Evolutionary conservation across 345 rosid species (phyloP).

Genomic region (Aquilaria malaccensis): DNA sequence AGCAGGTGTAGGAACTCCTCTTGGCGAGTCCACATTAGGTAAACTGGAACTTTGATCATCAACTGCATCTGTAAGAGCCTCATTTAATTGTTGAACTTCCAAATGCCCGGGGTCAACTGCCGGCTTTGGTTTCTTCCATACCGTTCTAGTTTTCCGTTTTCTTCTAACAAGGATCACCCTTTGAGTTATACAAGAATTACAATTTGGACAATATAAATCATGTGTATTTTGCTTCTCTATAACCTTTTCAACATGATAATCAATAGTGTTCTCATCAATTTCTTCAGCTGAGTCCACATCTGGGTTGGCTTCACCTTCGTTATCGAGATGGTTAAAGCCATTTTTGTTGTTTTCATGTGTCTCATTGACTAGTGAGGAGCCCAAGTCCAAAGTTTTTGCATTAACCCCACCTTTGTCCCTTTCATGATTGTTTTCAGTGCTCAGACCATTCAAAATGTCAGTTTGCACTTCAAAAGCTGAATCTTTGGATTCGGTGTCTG

Average conservation of each 20-base stretch:
- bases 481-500: conserved; percentile 32
- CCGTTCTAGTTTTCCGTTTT: conserved; percentile 26
- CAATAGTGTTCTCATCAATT: conserved; percentile 33
- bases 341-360: conserved; percentile 9
- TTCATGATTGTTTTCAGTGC: conserved; percentile 15
- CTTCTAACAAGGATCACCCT: conserved; percentile 53
- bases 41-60: conserved; percentile 7
- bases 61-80: conserved; percentile 12
- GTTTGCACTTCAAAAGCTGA: conserved; percentile 22
- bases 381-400: conserved; percentile 18
- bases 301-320: conserved; percentile 13
- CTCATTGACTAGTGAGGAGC: conserved; percentile 17
- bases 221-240: conserved; percentile 67
- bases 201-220: conserved; percentile 76
- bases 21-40: conserved; percentile 7
- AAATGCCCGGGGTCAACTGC: not conserved
- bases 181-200: conserved; percentile 66
- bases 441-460: conserved; percentile 16
- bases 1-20: conserved; percentile 11
- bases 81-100: conserved; percentile 4
- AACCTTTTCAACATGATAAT: conserved; percentile 51
- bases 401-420: conserved; percentile 1
- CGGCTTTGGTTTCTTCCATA: conserved; percentile 18
- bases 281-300: conserved; percentile 37
- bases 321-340: conserved; percentile 11